Evolutionary conservation across 2,329 filamentous ascomycete genomes (phyloP), one percentile per base, ranked within the genome.

Genomic region (Verticillium nubilum): DNA sequence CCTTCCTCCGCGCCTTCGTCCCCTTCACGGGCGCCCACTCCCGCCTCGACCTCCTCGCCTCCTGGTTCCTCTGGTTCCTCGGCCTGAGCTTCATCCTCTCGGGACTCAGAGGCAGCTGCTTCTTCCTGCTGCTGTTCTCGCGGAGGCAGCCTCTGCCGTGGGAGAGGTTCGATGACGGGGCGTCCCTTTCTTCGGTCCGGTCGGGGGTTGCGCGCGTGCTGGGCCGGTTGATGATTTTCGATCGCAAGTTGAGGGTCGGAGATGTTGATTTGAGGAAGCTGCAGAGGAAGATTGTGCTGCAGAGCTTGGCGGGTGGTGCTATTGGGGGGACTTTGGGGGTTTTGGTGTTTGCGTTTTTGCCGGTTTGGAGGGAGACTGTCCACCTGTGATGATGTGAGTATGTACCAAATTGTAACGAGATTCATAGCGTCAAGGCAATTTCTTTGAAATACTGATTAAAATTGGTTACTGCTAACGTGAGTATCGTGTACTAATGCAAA

Each of bases 1-100:
- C 77, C 37, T 61, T 80, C 2, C 67, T 77, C 25, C 73, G 75
- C 17, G 76, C 73, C 7, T 73, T 79, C 52, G 67, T 66, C 3
- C 76, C 75, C 1, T 68, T 66, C 58, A 66, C 67, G 9, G 74
- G 75, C n/a, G 66, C 71, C 23, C 73, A 78, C 58, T 72, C 71
- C 19, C 73, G 76, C 52, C 78, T 72, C 70, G 70, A 78, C 56
- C 72, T 72, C 7, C 73, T 78, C 37, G 75, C 71, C 0, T 69
- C 75, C 9, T 79, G 77, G 75, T 77, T 77, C 17, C 66, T 80
- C 64, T 80, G 78, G 78, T 75, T 72, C 65, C 61, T 78, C 4
- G 78, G 78, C 17, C 64, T 77, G 59, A 75, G 72, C 4, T 66
- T 80, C 3, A 68, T 80, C 26, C 65, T 80, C 23, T 74, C 74